phyloP scores from a whole-genome alignment of 2,329 filamentous ascomycete species.

The Aspergillus versicolor region DNA sequence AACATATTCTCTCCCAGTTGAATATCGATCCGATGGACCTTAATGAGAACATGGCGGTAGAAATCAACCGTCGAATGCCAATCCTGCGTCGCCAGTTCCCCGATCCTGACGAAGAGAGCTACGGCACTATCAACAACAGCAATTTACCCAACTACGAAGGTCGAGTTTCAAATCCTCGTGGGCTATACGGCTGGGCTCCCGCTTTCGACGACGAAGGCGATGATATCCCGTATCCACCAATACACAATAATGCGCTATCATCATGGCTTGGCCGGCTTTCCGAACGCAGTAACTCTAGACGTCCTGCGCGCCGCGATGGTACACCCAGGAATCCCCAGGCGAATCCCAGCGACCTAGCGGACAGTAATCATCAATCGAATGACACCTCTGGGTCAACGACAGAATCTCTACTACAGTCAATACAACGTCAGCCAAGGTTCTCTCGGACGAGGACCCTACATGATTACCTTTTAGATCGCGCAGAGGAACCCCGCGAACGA shows the following conservation, averaged over 20 bases:
- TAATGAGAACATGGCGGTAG: constrained; percentile 33
- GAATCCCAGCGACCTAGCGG: constrained; percentile 21
- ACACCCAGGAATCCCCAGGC: constrained; percentile 19
- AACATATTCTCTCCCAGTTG: constrained; percentile 25
- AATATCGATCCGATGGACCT: constrained; percentile 38
- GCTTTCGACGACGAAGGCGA: constrained; percentile 40
- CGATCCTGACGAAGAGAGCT: constrained; percentile 37
- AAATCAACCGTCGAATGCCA: constrained; percentile 45
- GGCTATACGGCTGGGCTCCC: constrained; percentile 62
- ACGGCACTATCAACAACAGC: constrained; percentile 32
- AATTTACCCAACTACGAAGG: constrained; percentile 55
- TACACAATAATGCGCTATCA: constrained; percentile 27
- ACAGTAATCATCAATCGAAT: constrained; percentile 23
- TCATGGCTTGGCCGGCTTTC: constrained; percentile 29
- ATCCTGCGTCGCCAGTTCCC: constrained; percentile 41
- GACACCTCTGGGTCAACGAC: constrained; percentile 32
- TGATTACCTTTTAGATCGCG: constrained; percentile 40
- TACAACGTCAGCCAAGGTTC: constrained; percentile 40
- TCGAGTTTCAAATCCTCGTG: constrained; percentile 53
- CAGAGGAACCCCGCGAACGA: constrained; percentile 26
- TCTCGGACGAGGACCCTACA: constrained; percentile 40
- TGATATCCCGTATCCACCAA: constrained; percentile 29
- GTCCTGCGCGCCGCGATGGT: constrained; percentile 26
- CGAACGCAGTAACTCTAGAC: constrained; percentile 25
- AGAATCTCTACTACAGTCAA: constrained; percentile 42